Conservation (phyloP, 2,329 filamentous ascomycete genomes). For the Chaetomium sp. region DNA sequence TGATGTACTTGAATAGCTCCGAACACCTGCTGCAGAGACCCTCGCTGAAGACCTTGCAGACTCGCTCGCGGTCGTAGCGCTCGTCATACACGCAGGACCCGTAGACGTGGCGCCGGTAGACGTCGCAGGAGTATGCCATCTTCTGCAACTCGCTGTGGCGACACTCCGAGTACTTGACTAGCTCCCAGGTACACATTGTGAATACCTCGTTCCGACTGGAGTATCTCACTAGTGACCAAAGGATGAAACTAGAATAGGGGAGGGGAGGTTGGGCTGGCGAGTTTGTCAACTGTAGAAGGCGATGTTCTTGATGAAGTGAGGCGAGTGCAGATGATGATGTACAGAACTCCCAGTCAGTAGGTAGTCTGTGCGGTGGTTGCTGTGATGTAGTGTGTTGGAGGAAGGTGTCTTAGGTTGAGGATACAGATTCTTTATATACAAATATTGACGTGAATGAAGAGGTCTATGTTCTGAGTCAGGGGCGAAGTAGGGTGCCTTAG, state of each 20-base stretch:
- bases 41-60: conserved; percentile 1
- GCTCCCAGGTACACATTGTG: conserved; percentile 25
- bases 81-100: conserved; percentile 13
- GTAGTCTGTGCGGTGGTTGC: background rate
- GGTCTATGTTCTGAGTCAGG: background rate
- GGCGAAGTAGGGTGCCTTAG: conserved; percentile 9
- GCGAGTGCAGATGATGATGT: background rate
- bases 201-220: background rate
- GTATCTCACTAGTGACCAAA: background rate
- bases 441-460: background rate
- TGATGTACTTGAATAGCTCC: background rate
- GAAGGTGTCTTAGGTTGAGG: background rate
- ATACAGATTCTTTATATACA: conserved; percentile 9
- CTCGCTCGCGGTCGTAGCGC: background rate
- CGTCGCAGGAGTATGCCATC: conserved; percentile 22
- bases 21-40: background rate
- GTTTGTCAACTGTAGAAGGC: background rate
- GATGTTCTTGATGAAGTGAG: too few relatives aligned
- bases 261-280: background rate
- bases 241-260: background rate
- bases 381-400: background rate
- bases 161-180: background rate
- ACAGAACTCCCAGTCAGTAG: background rate
- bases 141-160: background rate
- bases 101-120: conserved; percentile 16